Conservation (phyloP, 1,284 basidiomycete species). For the Ustilago tritici region DNA sequence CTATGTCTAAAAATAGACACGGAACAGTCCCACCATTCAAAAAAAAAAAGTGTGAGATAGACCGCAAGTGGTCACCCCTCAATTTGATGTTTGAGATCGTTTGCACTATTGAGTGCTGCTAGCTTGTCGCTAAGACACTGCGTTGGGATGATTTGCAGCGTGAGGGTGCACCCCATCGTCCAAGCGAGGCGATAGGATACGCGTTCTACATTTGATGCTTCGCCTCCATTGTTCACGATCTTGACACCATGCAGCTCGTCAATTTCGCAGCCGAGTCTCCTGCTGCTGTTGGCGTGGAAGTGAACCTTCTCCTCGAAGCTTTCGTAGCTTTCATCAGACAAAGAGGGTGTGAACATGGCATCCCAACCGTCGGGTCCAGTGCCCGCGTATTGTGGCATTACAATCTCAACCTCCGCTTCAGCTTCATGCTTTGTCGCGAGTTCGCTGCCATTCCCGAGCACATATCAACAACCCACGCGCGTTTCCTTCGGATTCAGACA, state of each 20-base stretch:
- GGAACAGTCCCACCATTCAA: no score
- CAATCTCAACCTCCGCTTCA: constrained; percentile 3
- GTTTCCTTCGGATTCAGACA: background rate
- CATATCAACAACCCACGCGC: background rate
- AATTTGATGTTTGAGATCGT: no score
- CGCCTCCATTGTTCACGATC: constrained; percentile 8
- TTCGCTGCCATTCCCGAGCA: constrained; percentile 3
- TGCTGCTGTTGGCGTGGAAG: background rate
- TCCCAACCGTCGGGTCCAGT: background rate
- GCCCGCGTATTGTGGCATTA: background rate
- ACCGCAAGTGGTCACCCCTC: no score
- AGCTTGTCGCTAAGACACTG: background rate
- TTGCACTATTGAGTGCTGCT: no score
- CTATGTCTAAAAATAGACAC: no score
- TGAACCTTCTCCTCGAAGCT: background rate
- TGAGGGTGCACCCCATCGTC: background rate
- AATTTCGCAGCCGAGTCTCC: background rate
- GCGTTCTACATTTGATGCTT: constrained; percentile 1
- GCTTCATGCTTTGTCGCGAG: constrained; percentile 4
- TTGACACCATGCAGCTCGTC: constrained; percentile 8
- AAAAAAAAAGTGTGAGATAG: no score
- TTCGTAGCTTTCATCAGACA: background rate
- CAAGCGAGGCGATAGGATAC: constrained; percentile 3
- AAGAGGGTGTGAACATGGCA: constrained; percentile 6
- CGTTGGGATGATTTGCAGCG: background rate